Percentiles rank a stretch among this genome's conserved stretches.
Evolutionary conservation across 2,329 filamentous ascomycete genomes (phyloP).

Genomic region (Endoconidiophora polonica): DNA sequence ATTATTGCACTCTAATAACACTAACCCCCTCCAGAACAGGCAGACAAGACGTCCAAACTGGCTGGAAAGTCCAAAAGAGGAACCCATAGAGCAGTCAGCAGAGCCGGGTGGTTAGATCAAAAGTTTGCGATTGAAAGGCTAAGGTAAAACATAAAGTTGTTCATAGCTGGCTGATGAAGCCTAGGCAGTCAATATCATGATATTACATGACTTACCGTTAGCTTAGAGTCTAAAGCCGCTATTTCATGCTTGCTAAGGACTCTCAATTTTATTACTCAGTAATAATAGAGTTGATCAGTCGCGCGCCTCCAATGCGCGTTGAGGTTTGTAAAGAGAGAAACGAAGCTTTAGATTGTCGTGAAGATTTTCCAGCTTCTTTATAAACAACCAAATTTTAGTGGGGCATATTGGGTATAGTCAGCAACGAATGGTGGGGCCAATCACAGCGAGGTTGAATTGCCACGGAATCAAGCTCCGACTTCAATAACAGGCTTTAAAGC

Average conservation of each 20-base stretch:
- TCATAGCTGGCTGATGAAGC: no score
- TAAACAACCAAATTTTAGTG: neutral
- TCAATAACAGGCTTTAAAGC: neutral
- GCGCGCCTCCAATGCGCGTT: neutral
- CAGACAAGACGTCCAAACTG: slow-evolving; percentile 9
- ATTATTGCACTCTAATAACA: slow-evolving; percentile 20
- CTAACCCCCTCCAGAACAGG: slow-evolving; percentile 8
- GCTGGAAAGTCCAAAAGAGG: slow-evolving; percentile 8
- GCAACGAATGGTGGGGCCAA: neutral
- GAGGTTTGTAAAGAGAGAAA: neutral
- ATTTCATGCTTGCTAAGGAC: no score
- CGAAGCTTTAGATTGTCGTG: neutral
- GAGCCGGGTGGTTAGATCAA: slow-evolving; percentile 12
- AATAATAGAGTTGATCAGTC: neutral
- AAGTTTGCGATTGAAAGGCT: neutral
- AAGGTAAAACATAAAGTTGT: neutral
- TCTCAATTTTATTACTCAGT: neutral
- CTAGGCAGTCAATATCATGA: no score
- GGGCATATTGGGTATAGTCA: neutral
- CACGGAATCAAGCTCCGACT: neutral
- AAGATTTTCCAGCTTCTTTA: neutral
- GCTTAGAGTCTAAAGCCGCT: no score
- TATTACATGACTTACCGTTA: no score
- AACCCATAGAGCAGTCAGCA: slow-evolving; percentile 12
- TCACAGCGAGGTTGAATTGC: no score